phyloP scores from a whole-genome alignment of 345 rosid genomes.

The Eucalyptus caleyi region DNA sequence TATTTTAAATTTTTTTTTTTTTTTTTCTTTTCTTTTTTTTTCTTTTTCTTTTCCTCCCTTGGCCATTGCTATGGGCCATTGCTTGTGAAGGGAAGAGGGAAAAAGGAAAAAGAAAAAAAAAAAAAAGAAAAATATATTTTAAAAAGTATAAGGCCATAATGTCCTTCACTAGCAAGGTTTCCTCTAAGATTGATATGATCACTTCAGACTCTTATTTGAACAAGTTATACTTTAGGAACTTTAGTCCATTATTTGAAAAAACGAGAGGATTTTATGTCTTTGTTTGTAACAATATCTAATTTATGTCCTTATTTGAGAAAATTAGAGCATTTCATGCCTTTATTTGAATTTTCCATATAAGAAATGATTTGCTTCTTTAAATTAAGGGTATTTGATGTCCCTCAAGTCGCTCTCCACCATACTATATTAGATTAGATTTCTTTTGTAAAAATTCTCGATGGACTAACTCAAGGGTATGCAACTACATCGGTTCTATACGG shows the following conservation, averaged over 20 bases:
- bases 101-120: neutral
- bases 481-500: accelerated
- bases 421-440: neutral
- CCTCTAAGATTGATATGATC: accelerated
- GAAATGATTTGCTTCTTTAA: neutral
- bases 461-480: neutral
- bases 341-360: neutral
- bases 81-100: accelerated
- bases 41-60: neutral
- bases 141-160: neutral
- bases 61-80: neutral
- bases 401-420: neutral
- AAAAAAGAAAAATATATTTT: no score
- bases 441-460: neutral
- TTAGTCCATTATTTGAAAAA: no score
- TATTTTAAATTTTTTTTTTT: no score
- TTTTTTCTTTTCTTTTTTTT: accelerated
- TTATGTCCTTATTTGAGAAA: no score
- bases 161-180: accelerated
- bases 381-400: neutral
- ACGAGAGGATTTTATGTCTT: accelerated
- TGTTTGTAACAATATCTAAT: no score
- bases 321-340: no score
- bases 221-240: accelerated
- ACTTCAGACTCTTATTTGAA: accelerated